Base-by-base conservation (phyloP, 1,139 yeast genomes). In the Sugiyamaella neomexicana region DNA sequence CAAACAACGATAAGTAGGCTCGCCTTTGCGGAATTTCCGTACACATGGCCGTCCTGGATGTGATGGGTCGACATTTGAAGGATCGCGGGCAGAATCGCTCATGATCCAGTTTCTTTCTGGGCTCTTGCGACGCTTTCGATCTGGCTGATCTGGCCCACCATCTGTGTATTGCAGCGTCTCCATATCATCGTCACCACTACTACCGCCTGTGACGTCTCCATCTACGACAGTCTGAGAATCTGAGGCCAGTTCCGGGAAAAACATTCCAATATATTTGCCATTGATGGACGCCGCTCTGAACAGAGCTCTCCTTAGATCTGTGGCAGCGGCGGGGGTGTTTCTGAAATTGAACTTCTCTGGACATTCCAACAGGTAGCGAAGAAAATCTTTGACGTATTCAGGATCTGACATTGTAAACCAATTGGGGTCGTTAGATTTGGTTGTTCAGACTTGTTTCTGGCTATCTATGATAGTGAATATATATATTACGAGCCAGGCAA, bases 21-120 rank as follows among this genome's bases (percentile, higher is more conserved):
- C 96, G n/a, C 96, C 96, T 53, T 83, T 81, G 45, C 82, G 76
- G 64, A 89, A 86, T 52, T 85, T 82, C 36, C 86, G 75, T 1
- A 90, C 87, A 70, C 97, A 89, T 0, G 95, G 87, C 68, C 86
- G 76, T 38, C 83, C 80, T 12, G 82, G 79, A 65, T 89, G 96
- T 43, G 73, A 62, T 1, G 69, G 69, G 48, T 66, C 67, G 15
- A 55, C 60, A 46, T 62, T 55, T 15, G 54, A 56, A 10, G 54
- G 46, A 34, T 62, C 58, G 5, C 58, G 56, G 4, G 55, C 41
- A 31, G 50, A 46, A 16, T 56, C 55, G 20, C 62, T 58, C 57
- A 69, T 59, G 25, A 57, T 57, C 66, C 69, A 68, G 32, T 54
- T 56, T 29, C 50, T 32, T 27, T 40, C 50, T 2, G 48, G 23